A percentile compares a stretch with the other conserved stretches of the same genome.
phyloP scores from a whole-genome alignment of 768 basidiomycete genomes.

The Brasilioporus rufonigricans region DNA sequence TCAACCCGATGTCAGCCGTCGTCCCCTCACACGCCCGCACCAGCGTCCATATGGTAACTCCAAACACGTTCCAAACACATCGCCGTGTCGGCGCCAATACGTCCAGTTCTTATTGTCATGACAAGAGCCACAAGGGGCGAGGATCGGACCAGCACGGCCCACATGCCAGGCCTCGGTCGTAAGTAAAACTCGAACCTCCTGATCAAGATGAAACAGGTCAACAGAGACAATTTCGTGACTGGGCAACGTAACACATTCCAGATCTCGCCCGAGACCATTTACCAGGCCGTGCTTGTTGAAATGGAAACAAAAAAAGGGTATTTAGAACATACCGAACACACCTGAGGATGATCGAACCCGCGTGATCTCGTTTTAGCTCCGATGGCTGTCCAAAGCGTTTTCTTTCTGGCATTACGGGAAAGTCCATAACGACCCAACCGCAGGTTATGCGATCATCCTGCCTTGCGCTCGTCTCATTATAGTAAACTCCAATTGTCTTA shows the following conservation, averaged over 20 bases:
- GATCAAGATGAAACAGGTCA: constrained; percentile 2
- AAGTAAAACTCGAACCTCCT: constrained; percentile 3
- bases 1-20: constrained; percentile 1
- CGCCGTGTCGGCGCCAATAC: not conserved
- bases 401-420: no score
- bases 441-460: not conserved
- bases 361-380: constrained; percentile 9
- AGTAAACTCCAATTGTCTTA: not conserved
- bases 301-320: not conserved
- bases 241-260: not conserved
- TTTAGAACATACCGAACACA: not conserved
- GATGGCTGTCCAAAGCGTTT: not conserved
- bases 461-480: not conserved
- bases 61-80: constrained; percentile 10
- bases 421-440: not conserved
- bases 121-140: not conserved
- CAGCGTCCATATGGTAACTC: not conserved
- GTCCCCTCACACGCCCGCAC: not conserved
- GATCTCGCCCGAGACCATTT: not conserved
- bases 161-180: not conserved
- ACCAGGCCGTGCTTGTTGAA: not conserved
- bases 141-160: not conserved
- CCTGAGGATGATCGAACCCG: not conserved
- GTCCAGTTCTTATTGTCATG: constrained; percentile 5
- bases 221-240: not conserved